phyloP scores from a whole-genome alignment of 2,329 filamentous ascomycete species.

The Apiospora pterosperma region DNA sequence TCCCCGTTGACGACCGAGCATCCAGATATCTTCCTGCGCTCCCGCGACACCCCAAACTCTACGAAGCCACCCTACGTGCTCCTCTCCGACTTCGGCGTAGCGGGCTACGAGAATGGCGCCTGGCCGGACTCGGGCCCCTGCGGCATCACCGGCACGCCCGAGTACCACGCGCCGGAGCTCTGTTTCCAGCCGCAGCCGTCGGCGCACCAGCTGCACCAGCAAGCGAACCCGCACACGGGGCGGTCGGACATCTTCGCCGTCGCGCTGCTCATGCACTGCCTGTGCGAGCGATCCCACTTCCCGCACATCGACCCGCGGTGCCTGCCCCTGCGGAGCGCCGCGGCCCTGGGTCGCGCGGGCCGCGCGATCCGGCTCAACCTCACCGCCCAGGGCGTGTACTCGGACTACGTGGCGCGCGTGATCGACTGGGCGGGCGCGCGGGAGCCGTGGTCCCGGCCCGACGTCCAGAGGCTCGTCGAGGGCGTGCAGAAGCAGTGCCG shows the following conservation, averaged over 20 bases:
- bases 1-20: not conserved
- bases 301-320: conserved; percentile 13
- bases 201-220: not conserved
- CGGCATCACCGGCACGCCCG: conserved; percentile 6
- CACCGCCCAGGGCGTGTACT: conserved; percentile 10
- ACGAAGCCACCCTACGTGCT: conserved; percentile 14
- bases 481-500: conserved; percentile 3
- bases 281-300: conserved; percentile 14
- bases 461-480: conserved; percentile 7
- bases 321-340: conserved; percentile 8
- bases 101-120: not conserved
- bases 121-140: not conserved
- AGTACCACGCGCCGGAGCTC: conserved; percentile 16
- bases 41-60: conserved; percentile 14
- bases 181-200: conserved; percentile 12
- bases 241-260: conserved; percentile 15
- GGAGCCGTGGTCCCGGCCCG: conserved; percentile 10
- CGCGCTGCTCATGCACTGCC: conserved; percentile 11
- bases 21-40: conserved; percentile 15
- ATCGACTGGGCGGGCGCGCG: conserved; percentile 13
- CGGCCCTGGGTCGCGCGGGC: conserved; percentile 12
- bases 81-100: conserved; percentile 15
- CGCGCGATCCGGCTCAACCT: conserved; percentile 10
- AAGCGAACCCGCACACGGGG: conserved; percentile 11
- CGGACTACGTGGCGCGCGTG: conserved; percentile 12